Conservation (phyloP, 2,329 filamentous ascomycete genomes). For the Alternaria triticina region DNA sequence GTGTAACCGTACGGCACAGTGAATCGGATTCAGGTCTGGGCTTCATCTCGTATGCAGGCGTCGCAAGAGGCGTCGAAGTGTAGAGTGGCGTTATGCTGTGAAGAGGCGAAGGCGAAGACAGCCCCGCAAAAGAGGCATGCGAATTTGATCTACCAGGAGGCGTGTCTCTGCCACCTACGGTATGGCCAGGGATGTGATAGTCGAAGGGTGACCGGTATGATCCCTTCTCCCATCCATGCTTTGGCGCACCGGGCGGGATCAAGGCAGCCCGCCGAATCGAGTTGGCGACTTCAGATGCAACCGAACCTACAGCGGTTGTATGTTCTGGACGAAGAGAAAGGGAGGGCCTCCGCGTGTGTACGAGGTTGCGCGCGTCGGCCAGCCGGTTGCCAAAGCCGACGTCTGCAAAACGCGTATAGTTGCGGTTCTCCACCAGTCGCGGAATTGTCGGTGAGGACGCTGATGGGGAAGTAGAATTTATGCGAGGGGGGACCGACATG, state of each 20-base stretch:
- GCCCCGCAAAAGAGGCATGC: background rate
- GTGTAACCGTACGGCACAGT: background rate
- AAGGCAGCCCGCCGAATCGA: background rate
- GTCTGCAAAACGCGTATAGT: background rate
- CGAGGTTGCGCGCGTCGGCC: conserved; percentile 9
- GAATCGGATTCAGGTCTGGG: background rate
- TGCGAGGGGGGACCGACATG: background rate
- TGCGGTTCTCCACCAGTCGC: background rate
- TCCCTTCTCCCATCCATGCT: conserved; percentile 1
- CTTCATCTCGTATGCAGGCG: background rate
- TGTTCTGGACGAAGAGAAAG: background rate
- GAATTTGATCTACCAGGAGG: background rate
- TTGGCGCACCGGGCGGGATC: background rate
- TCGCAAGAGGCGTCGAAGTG: background rate
- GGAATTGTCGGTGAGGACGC: background rate
- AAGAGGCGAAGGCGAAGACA: background rate
- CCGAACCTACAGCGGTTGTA: background rate
- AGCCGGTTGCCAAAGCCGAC: conserved; percentile 9
- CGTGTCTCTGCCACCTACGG: background rate
- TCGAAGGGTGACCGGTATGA: conserved; percentile 7
- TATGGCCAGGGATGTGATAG: background rate
- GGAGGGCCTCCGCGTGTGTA: conserved; percentile 2
- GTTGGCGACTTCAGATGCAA: background rate
- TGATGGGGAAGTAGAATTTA: background rate
- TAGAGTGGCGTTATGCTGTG: background rate